Evolutionary conservation across 1,284 basidiomycete species (phyloP).

Genomic region (Puccinia sorghi): DNA sequence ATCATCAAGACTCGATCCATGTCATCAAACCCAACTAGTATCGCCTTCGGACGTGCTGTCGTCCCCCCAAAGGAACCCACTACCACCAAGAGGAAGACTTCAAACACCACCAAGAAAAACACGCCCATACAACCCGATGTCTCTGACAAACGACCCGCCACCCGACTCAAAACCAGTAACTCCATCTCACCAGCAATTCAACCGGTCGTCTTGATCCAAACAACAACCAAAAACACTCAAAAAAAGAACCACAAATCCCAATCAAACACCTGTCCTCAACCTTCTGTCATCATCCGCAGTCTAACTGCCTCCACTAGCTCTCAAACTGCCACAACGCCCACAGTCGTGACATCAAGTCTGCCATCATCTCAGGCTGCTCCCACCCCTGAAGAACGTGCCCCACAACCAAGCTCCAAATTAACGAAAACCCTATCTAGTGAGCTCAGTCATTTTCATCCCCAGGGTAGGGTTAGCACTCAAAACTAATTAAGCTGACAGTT

Average conservation of each 20-base stretch:
- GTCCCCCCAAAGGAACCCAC: constrained; percentile 12
- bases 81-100: background rate
- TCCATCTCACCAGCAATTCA: background rate
- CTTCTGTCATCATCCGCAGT: background rate
- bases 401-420: background rate
- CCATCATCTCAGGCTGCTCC: background rate
- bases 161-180: background rate
- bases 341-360: background rate
- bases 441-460: background rate
- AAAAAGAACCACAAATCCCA: background rate
- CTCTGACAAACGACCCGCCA: background rate
- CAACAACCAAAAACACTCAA: background rate
- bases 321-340: background rate
- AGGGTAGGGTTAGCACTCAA: background rate
- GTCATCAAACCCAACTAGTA: background rate
- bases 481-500: background rate
- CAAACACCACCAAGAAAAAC: background rate
- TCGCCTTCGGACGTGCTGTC: constrained; percentile 5
- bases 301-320: background rate
- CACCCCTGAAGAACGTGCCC: background rate
- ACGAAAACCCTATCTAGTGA: background rate
- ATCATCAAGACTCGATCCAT: constrained; percentile 36
- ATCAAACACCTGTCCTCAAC: background rate
- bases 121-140: background rate
- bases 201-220: background rate